A percentile compares a stretch with the other conserved stretches of the same genome.
Conservation (phyloP, 1,284 basidiomycete species). For the Ceratobasidium sp. region DNA sequence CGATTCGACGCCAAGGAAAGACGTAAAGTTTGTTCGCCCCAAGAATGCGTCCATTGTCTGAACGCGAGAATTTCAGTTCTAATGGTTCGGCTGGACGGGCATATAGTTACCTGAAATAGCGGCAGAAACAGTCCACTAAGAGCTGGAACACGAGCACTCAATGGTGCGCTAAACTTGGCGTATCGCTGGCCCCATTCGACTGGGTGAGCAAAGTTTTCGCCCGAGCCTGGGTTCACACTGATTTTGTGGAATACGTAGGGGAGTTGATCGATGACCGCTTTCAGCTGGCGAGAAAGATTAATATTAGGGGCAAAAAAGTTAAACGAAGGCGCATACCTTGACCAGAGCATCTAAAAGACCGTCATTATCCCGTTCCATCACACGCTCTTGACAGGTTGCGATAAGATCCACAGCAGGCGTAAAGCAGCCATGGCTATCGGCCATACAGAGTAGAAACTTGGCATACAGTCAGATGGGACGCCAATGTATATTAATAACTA, state of each 20-base stretch:
- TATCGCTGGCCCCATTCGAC: slow-evolving; percentile 46
- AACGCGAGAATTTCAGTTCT: background rate
- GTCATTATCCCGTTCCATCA: slow-evolving; percentile 45
- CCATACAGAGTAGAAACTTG: slow-evolving; percentile 29
- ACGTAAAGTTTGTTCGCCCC: slow-evolving; percentile 41
- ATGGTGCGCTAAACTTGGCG: slow-evolving; percentile 41
- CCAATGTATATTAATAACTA: background rate
- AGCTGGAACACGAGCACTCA: slow-evolving; percentile 37
- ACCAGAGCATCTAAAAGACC: slow-evolving; percentile 41
- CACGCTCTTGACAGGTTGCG: slow-evolving; percentile 45
- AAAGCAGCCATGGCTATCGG: slow-evolving; percentile 41
- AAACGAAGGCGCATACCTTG: background rate
- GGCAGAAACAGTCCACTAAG: slow-evolving; percentile 45
- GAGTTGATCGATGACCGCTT: slow-evolving; percentile 43
- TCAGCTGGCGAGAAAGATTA: slow-evolving; percentile 2
- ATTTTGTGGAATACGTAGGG: slow-evolving; percentile 47
- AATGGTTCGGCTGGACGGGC: background rate
- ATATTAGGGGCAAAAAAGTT: background rate
- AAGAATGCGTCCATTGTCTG: slow-evolving; percentile 28
- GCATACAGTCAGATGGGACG: background rate
- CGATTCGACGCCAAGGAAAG: slow-evolving; percentile 44
- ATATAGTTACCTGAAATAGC: slow-evolving; percentile 42
- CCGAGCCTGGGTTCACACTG: slow-evolving; percentile 41
- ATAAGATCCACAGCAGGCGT: slow-evolving; percentile 43
- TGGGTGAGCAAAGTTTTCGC: slow-evolving; percentile 44